A percentile compares a stretch with the other conserved stretches of the same genome.
phyloP scores from a whole-genome alignment of 495 filamentous ascomycete genomes.

The Aspergillus carlsbadensis region DNA sequence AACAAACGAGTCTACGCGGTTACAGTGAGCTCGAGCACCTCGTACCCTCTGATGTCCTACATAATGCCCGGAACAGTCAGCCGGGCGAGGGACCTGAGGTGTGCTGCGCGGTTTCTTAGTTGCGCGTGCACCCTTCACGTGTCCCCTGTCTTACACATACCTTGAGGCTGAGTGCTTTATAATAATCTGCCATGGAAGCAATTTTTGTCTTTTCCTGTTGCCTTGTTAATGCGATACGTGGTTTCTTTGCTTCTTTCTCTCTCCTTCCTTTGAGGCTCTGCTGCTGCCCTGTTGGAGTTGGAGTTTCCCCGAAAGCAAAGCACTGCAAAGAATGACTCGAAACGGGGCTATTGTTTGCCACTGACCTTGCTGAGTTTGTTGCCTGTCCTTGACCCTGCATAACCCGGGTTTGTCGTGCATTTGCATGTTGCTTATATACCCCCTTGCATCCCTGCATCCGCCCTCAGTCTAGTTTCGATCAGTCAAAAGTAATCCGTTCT shows the following conservation, averaged over 20 bases:
- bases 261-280: background rate
- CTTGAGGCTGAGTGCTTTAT: slow-evolving; percentile 18
- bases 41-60: background rate
- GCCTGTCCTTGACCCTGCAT: background rate
- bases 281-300: background rate
- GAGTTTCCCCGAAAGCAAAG: slow-evolving; percentile 4
- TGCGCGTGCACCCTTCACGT: slow-evolving; percentile 27
- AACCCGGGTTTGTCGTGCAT: background rate
- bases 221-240: background rate
- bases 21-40: background rate
- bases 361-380: slow-evolving; percentile 2
- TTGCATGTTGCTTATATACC: background rate
- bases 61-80: slow-evolving; percentile 6
- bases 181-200: background rate
- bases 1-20: background rate
- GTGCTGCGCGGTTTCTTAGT: slow-evolving; percentile 2
- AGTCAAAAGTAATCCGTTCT: background rate
- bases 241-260: background rate
- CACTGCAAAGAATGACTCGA: slow-evolving; percentile 11
- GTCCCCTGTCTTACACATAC: slow-evolving; percentile 13
- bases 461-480: background rate
- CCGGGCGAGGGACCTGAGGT: background rate
- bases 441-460: background rate
- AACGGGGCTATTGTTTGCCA: slow-evolving; percentile 1
- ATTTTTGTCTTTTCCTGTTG: background rate